Base-by-base conservation (phyloP, 768 basidiomycete species). In the Ephemerocybe angulata region DNA sequence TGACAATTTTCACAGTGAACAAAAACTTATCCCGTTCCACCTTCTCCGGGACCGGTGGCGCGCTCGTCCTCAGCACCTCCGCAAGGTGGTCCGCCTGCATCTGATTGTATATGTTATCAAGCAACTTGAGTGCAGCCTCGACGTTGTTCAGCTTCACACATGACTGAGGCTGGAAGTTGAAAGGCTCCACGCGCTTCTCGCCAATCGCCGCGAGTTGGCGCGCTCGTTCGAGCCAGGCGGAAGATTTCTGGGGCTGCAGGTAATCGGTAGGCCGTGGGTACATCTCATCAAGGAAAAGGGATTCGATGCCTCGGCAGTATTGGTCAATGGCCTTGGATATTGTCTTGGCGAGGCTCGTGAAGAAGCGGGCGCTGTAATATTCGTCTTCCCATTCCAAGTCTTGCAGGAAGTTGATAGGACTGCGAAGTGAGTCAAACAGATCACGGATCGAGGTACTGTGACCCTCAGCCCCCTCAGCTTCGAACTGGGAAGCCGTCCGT, bases 81-180 rank as follows among this genome's bases (percentile, higher is more conserved):
- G 87, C 81, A 55, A 94, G 81, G 64, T 85, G 86, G 73, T 99
- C 97, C 0, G 87, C 93, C 54, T 94, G 81, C 78, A 97, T 85
- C 63, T 93, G 88, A 49, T 81, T 86, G 69, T 98, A 98, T 82
- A 98, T 89, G 58, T 89, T 91, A 68, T 99, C 97, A 57, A 99
- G 79, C 44, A 97, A 78, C 57, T 84, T 84, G 28, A 94, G 84
- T 1, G 95, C 93, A 11, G 92, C 88, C 62, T 95, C 94, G 59
- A 98, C 85, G 69, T 98, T 98, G 76, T 99, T 99, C 49, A 98
- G 80, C 75, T 98, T 98, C 67, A 99, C 91, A 64, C 95, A 98
- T 0, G 93, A 93, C 73, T 96, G 85, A 0, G 94, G 82, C 48
- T 82, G 85, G 76, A 99, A 98, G 63, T 94, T 92, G 78, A 95